Base-by-base conservation (phyloP, 1,139 yeast genomes). In the Yamadazyma conglobata region DNA sequence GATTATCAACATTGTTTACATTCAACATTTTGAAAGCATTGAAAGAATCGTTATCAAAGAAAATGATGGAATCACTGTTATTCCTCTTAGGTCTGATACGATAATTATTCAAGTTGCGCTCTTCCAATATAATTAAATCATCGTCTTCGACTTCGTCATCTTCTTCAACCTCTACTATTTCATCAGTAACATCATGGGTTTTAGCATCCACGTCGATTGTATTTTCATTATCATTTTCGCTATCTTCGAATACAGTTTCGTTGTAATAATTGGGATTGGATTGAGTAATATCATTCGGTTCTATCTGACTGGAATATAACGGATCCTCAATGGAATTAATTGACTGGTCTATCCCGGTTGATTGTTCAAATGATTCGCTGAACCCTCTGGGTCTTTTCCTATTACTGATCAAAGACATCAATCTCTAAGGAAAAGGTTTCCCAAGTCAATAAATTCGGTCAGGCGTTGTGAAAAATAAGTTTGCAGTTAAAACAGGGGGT, bases 341-440 rank as follows among this genome's bases (percentile, higher is more conserved):
- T 5, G 25, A 13, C 13, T 6, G 16, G 14, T 22, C 23, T 8
- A 13, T 16, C 6, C 22, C 15, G 22, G 10, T 10, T 10, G 31
- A 8, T 17, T 28, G 25, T 3, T 57, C 66, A 40, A 64, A 61
- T 21, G 60, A 54, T 35, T 61, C 73, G 42, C 70, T 62, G 42
- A 67, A 64, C 19, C 72, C 73, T 48, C 74, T 59, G 23, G 74
- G 73, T 42, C 74, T 53, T 40, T 68, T 68, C 39, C 74, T 48
- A 44, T 67, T 67, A 22, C 66, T 52, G 17, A 64, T 60, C 40
- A 61, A 35, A 9, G 65, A 58, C 64, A 52, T 52, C 14, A 6
- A 5, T 21, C 9, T n/a, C n/a, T n/a, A n/a, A n/a, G n/a, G n/a
- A n/a, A n/a, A n/a, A n/a, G n/a, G n/a, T n/a, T n/a, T n/a, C n/a